These are phyloP conservation scores for Ilyonectria destructans DNA, from an alignment of 2,329 filamentous ascomycete species.

Conservation along the genomic window DNA sequence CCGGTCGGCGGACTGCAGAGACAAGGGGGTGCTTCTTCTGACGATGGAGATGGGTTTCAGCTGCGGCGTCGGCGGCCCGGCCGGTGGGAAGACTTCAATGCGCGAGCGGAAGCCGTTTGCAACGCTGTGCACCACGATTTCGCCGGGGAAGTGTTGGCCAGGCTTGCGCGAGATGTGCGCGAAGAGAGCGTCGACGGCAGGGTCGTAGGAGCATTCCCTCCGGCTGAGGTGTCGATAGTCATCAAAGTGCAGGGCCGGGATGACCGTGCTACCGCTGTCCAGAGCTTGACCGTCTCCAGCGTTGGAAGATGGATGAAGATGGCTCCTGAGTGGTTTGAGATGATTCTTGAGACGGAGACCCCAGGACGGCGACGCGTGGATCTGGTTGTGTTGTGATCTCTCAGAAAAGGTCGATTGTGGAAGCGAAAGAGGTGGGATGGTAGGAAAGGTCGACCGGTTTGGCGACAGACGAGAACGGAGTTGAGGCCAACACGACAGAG, in stretches of 20 bases:
- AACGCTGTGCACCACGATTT: slow-evolving; percentile 34
- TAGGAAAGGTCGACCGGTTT: no score
- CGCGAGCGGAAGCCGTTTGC: not conserved
- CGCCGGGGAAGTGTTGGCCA: slow-evolving; percentile 25
- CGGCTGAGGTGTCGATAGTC: not conserved
- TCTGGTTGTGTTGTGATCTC: no score
- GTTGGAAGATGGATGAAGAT: no score
- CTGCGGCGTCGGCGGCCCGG: not conserved
- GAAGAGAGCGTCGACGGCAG: slow-evolving; percentile 37
- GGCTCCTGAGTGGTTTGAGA: no score
- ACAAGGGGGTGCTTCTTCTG: not conserved
- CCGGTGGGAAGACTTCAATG: not conserved
- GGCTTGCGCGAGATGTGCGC: slow-evolving; percentile 33
- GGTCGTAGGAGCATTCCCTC: slow-evolving; percentile 30
- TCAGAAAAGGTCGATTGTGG: no score
- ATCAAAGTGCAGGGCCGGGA: not conserved
- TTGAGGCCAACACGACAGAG: no score
- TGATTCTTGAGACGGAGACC: no score
- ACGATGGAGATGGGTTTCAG: not conserved
- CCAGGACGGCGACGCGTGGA: no score
- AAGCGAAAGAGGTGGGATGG: no score
- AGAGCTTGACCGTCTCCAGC: no score
- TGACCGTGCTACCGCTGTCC: not conserved
- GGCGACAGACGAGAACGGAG: no score
- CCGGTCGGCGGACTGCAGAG: not conserved